phyloP scores from a whole-genome alignment of 2,329 filamentous ascomycete species.

The Venturia oleaginea region DNA sequence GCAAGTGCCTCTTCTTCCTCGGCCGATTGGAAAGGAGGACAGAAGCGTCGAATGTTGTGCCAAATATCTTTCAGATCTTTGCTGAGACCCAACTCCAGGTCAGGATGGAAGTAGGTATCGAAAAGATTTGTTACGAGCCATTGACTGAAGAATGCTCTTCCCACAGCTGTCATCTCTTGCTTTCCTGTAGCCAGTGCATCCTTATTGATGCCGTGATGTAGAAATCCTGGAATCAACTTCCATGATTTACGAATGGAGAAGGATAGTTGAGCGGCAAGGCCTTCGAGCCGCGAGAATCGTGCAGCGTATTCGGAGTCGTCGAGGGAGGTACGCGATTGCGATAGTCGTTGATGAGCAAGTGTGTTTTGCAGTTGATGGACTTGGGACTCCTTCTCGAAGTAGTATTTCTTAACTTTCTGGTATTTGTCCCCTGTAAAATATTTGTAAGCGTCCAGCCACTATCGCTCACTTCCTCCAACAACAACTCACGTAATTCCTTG shows the following conservation, averaged over 20 bases:
- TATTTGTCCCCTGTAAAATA: constrained; percentile 70
- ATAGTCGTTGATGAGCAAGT: constrained; percentile 91
- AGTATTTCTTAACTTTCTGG: constrained; percentile 94
- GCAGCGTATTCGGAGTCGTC: constrained; percentile 92
- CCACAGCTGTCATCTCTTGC: constrained; percentile 96
- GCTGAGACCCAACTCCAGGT: constrained; percentile 67
- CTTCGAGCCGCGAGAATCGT: constrained; percentile 83
- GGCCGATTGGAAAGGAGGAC: constrained; percentile 62
- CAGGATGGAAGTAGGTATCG: constrained; percentile 85
- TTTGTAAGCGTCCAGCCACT: constrained; percentile 1
- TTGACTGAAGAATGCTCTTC: constrained; percentile 75
- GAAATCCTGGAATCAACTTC: constrained; percentile 71
- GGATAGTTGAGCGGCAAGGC: constrained; percentile 85
- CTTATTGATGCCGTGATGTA: constrained; percentile 69
- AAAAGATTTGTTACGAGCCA: constrained; percentile 92
- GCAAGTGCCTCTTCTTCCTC: constrained; percentile 87
- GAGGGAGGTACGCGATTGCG: constrained; percentile 84
- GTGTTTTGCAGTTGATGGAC: constrained; percentile 94
- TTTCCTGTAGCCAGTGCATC: constrained; percentile 81
- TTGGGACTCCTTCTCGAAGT: constrained; percentile 85
- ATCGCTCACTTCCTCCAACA: not conserved
- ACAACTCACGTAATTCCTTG: constrained; percentile 38
- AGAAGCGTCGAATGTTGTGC: constrained; percentile 66
- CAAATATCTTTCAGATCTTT: constrained; percentile 66
- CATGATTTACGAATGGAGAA: constrained; percentile 97